Evolutionary conservation across 768 basidiomycete species (phyloP).

Genomic region (Mycena olivaceomarginata): DNA sequence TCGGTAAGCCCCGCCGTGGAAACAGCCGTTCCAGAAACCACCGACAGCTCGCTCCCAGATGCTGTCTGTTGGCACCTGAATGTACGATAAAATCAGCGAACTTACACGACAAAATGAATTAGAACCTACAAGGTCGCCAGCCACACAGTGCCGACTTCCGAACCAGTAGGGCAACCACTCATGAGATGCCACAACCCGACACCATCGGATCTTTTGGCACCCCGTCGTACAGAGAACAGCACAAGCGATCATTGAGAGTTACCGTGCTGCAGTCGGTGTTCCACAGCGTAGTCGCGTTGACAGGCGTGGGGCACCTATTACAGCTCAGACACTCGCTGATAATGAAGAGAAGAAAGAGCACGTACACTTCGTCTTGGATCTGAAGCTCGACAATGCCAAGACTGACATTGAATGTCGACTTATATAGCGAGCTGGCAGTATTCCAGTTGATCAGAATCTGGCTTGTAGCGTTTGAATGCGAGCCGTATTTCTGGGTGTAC

Average conservation of each 20-base stretch:
- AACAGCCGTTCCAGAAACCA: constrained; percentile 89
- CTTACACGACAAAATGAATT: not conserved
- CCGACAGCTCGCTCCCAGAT: constrained; percentile 64
- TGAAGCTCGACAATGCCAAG: constrained; percentile 89
- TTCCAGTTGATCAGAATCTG: constrained; percentile 90
- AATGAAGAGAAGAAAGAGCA: constrained; percentile 18
- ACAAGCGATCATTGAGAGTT: constrained; percentile 82
- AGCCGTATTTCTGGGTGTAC: constrained; percentile 81
- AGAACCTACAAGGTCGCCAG: constrained; percentile 80
- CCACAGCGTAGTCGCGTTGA: constrained; percentile 78
- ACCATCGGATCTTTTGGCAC: constrained; percentile 79
- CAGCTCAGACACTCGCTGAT: constrained; percentile 2
- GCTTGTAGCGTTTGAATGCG: constrained; percentile 78
- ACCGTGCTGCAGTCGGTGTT: constrained; percentile 80
- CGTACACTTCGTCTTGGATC: constrained; percentile 76
- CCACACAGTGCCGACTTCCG: constrained; percentile 93
- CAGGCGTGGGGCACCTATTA: constrained; percentile 75
- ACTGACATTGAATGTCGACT: constrained; percentile 89
- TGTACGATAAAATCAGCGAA: constrained; percentile 50
- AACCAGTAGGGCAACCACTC: constrained; percentile 88
- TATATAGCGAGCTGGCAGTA: constrained; percentile 83
- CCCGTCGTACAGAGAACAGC: constrained; percentile 89
- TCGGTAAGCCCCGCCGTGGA: constrained; percentile 86
- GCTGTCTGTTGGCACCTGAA: constrained; percentile 74
- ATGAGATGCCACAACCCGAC: constrained; percentile 93